Percentiles rank a stretch among this genome's conserved stretches.
Evolutionary conservation across 2,329 filamentous ascomycete species (phyloP).

Genomic region (Lachnellula cervina): DNA sequence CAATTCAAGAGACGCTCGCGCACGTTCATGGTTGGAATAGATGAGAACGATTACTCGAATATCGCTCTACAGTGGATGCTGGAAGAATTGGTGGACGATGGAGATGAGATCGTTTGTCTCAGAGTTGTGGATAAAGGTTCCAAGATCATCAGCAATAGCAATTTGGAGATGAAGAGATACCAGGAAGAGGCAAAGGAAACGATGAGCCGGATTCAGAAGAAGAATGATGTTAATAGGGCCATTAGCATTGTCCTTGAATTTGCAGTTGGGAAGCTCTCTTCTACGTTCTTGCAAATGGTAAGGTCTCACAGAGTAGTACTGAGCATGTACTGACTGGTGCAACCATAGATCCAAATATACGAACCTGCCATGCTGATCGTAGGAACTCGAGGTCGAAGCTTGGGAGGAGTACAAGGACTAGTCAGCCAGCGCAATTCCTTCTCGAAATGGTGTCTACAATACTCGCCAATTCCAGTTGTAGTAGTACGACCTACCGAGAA

Average conservation of each 20-base stretch:
- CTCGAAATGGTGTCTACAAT: conserved; percentile 70
- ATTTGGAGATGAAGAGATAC: conserved; percentile 56
- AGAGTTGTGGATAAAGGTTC: conserved; percentile 68
- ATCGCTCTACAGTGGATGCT: conserved; percentile 71
- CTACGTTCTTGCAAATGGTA: conserved; percentile 71
- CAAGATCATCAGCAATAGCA: conserved; percentile 56
- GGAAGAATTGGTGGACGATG: conserved; percentile 72
- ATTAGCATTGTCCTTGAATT: conserved; percentile 70
- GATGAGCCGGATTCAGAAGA: conserved; percentile 60
- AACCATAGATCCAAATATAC: conserved; percentile 61
- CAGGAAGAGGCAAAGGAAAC: conserved; percentile 59
- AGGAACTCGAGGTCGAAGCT: conserved; percentile 62
- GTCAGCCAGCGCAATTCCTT: conserved; percentile 58
- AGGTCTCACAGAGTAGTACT: conserved; percentile 27
- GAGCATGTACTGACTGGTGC: neutral
- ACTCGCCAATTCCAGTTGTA: conserved; percentile 69
- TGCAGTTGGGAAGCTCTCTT: conserved; percentile 66
- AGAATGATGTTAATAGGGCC: conserved; percentile 66
- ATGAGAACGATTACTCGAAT: conserved; percentile 70
- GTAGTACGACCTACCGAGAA: conserved; percentile 67
- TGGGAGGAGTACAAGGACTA: conserved; percentile 65
- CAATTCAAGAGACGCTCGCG: conserved; percentile 61
- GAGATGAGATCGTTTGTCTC: conserved; percentile 69
- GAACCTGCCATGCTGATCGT: conserved; percentile 70
- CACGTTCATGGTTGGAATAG: conserved; percentile 68